phyloP scores from a whole-genome alignment of 345 rosid species.

The Pistacia vera region DNA sequence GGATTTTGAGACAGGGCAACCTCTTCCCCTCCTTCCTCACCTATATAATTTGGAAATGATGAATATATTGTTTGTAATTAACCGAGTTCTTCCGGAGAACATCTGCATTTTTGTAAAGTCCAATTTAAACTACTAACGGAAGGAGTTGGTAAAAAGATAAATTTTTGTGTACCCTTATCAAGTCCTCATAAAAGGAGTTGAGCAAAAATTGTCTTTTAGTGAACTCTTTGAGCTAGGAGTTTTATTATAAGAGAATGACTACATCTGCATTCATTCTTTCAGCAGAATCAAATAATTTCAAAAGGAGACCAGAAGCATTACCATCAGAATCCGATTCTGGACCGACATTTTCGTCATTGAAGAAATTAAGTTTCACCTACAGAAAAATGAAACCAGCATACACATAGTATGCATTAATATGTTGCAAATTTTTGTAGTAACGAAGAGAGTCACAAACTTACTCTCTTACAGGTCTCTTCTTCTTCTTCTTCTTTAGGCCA shows the following conservation, averaged over 20 bases:
- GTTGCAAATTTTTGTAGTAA: neutral
- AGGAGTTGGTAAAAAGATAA: no score
- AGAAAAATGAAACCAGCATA: neutral
- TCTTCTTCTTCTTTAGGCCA: constrained; percentile 54
- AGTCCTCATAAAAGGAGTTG: no score
- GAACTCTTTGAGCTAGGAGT: no score
- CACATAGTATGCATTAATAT: neutral
- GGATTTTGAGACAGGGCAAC: constrained; percentile 41
- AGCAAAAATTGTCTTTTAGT: no score
- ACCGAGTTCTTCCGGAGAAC: constrained; percentile 29
- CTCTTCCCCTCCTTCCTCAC: constrained; percentile 51
- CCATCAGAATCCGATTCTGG: neutral
- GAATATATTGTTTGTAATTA: no score
- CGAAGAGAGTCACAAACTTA: neutral
- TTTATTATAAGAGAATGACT: no score
- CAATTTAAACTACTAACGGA: no score
- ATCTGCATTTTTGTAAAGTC: constrained; percentile 17
- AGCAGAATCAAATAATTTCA: neutral
- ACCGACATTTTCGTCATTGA: neutral
- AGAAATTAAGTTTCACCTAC: neutral
- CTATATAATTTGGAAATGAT: no score
- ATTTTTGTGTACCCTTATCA: no score
- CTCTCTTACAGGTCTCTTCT: constrained; percentile 80
- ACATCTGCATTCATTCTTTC: no score
- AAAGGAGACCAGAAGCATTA: neutral